Evolutionary conservation across 306 rosid species (phyloP).

Genomic region (Glycine latifolia): DNA sequence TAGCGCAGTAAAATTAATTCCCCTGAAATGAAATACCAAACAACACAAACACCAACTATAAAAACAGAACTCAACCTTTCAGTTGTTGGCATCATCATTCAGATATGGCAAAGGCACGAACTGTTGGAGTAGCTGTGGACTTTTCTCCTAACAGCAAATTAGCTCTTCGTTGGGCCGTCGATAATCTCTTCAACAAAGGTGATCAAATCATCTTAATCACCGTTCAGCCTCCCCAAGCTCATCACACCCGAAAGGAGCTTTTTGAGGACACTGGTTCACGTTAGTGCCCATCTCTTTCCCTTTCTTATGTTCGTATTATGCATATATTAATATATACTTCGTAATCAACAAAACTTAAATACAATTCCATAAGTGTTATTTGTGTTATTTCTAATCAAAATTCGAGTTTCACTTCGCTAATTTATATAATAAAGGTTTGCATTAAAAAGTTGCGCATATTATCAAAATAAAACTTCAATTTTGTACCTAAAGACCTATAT

Average conservation of each 20-base stretch:
- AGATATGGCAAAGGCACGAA: constrained; percentile 51
- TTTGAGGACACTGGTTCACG: constrained; percentile 72
- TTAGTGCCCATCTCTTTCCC: constrained; percentile 20
- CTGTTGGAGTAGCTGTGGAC: constrained; percentile 75
- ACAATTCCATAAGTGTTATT: not conserved
- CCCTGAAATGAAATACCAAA: constrained; percentile 12
- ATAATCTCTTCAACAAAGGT: constrained; percentile 60
- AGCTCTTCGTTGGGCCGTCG: constrained; percentile 75
- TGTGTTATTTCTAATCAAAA: not conserved
- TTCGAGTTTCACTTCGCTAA: not conserved
- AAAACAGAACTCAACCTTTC: not conserved
- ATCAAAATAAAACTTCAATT: not conserved
- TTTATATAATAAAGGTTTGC: no score
- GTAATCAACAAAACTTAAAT: no score
- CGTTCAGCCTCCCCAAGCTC: constrained; percentile 66
- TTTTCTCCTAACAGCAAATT: constrained; percentile 73
- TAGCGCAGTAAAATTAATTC: not conserved
- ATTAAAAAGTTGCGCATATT: not conserved
- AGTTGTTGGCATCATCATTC: no score
- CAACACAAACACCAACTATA: constrained; percentile 7
- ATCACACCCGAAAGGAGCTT: constrained; percentile 70
- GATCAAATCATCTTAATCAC: constrained; percentile 70
- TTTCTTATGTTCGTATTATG: no score
- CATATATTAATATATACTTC: no score
- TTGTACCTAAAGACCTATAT: not conserved